Percentiles rank a stretch among this genome's conserved stretches.
Evolutionary conservation across 192 early-diverging fungal genomes (phyloP).

Genomic region (Umbelopsis ramanniana): DNA sequence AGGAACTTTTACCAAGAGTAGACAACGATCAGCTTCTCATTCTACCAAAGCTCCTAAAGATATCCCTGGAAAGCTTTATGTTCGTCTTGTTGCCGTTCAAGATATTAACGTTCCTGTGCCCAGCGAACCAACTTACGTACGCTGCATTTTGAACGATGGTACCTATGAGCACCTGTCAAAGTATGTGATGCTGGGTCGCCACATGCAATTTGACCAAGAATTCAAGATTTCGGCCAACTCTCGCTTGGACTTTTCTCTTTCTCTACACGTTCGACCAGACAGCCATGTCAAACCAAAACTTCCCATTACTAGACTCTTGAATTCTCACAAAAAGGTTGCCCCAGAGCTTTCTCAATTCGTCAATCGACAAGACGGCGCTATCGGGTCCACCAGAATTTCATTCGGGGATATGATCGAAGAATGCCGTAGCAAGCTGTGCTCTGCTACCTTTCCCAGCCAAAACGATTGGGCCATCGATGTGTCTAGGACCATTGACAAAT

Average conservation of each 20-base stretch:
- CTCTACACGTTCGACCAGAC: constrained; percentile 2
- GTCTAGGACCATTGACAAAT: not conserved
- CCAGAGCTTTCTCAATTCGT: constrained; percentile 25
- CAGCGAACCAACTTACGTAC: constrained; percentile 27
- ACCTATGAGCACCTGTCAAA: constrained; percentile 18
- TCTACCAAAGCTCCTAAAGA: not conserved
- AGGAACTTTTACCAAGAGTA: constrained; percentile 3
- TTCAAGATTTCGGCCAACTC: constrained; percentile 18
- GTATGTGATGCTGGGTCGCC: constrained; percentile 21
- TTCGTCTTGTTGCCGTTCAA: constrained; percentile 31
- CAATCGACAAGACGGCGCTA: constrained; percentile 27
- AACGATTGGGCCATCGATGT: constrained; percentile 30
- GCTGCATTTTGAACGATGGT: constrained; percentile 30
- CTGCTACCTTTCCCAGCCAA: constrained; percentile 29
- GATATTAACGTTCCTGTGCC: constrained; percentile 39
- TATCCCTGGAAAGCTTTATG: constrained; percentile 36
- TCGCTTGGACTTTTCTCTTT: constrained; percentile 15
- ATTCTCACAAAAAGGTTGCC: not conserved
- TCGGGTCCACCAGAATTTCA: constrained; percentile 25
- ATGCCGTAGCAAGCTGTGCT: constrained; percentile 22
- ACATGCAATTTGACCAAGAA: constrained; percentile 34
- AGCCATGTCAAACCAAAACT: constrained; percentile 10
- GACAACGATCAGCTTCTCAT: not conserved
- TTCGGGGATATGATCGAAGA: constrained; percentile 17
- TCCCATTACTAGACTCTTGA: constrained; percentile 30